Conservation (phyloP, 169 alveolate species). For the Cryptosporidium parvum region DNA sequence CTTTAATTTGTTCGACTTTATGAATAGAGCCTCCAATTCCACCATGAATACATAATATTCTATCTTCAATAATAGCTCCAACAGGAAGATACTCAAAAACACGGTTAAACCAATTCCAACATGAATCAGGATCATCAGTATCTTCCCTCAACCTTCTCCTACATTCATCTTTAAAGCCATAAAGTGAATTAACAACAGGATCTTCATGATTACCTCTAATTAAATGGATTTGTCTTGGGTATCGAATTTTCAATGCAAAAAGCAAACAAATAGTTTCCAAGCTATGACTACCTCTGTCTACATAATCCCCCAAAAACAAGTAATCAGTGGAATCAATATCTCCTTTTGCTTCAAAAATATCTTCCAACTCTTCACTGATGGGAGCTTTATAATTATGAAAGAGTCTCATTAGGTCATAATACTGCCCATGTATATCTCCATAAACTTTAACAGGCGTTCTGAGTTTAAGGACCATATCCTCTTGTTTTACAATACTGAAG, state of each 20-base stretch:
- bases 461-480: slow-evolving; percentile 96
- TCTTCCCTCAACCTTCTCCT: slow-evolving; percentile 96
- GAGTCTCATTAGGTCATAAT: slow-evolving; percentile 97
- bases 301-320: slow-evolving; percentile 98
- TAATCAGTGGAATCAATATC: slow-evolving; percentile 84
- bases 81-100: slow-evolving; percentile 99
- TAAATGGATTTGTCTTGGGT: slow-evolving; percentile 97
- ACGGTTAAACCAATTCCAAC: slow-evolving; percentile 94
- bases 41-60: slow-evolving; percentile 98
- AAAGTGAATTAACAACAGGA: slow-evolving; percentile 96
- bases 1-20: slow-evolving; percentile 90
- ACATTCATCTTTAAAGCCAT: slow-evolving; percentile 99
- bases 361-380: slow-evolving; percentile 87
- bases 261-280: slow-evolving; percentile 95
- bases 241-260: slow-evolving; percentile 94
- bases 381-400: slow-evolving; percentile 90
- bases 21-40: slow-evolving; percentile 96
- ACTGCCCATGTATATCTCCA: slow-evolving; percentile 99
- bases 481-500: slow-evolving; percentile 88
- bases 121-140: slow-evolving; percentile 92
- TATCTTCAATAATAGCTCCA: slow-evolving; percentile 98
- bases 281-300: slow-evolving; percentile 97
- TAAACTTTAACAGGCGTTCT: slow-evolving; percentile 97
- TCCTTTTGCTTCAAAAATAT: slow-evolving; percentile 81
- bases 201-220: slow-evolving; percentile 99